Conservation (phyloP, 768 basidiomycete genomes). For the Krasilnikovozyma curviuscula region DNA sequence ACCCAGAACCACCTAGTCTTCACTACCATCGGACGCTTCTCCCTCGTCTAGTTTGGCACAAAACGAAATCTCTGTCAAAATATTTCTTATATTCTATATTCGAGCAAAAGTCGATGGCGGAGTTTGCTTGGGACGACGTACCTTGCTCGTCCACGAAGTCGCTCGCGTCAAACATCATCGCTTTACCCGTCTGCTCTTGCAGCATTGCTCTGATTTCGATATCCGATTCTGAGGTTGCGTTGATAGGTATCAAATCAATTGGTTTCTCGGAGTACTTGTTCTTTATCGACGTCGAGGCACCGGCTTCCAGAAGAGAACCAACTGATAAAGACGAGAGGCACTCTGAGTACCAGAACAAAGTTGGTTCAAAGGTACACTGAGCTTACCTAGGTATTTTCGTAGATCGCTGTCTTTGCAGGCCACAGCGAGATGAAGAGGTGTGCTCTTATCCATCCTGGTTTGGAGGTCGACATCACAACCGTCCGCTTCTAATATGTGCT, state of each 20-base stretch:
- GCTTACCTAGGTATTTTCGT: conserved; percentile 2
- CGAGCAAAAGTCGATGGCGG: no score
- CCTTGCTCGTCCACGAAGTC: conserved; percentile 4
- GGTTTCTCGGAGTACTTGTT: conserved; percentile 10
- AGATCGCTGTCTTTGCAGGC: conserved; percentile 2
- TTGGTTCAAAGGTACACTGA: neutral
- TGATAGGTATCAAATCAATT: conserved; percentile 5
- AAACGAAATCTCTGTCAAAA: no score
- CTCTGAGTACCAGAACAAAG: no score
- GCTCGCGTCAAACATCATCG: conserved; percentile 2
- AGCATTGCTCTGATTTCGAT: conserved; percentile 2
- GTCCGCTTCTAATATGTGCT: conserved; percentile 7
- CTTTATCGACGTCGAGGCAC: conserved; percentile 1
- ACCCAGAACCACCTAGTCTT: no score
- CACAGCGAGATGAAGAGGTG: conserved; percentile 11
- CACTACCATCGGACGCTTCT: no score
- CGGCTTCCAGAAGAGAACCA: conserved; percentile 3
- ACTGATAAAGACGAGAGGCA: neutral
- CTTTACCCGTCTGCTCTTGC: conserved; percentile 1
- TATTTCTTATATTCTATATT: no score
- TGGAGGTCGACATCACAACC: conserved; percentile 11
- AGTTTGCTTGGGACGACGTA: no score
- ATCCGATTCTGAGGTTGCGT: conserved; percentile 5
- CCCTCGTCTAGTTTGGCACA: no score
- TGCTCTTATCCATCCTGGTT: conserved; percentile 7